Conservation (phyloP, 306 rosid species). For the Carpinus viminea region DNA sequence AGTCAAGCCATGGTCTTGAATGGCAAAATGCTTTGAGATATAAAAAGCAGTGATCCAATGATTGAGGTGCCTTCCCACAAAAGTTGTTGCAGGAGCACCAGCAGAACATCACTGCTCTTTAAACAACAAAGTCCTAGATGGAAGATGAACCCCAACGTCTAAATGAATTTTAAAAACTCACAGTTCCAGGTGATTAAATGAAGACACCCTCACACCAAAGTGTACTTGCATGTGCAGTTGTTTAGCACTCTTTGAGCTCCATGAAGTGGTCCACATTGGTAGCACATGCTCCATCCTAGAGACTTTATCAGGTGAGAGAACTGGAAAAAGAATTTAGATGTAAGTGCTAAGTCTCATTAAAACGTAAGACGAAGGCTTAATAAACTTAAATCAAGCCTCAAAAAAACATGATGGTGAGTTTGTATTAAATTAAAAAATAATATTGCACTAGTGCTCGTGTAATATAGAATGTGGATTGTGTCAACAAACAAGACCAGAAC, state of each 20-base stretch:
- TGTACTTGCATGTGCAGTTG: constrained; percentile 41
- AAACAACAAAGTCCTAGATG: not conserved
- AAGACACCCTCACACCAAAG: constrained; percentile 78
- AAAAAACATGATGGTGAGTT: not conserved
- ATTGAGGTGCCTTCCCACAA: constrained; percentile 18
- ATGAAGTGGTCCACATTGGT: constrained; percentile 50
- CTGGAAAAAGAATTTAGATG: constrained; percentile 67
- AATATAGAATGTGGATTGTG: not conserved
- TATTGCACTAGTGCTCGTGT: not conserved
- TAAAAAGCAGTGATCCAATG: constrained; percentile 4
- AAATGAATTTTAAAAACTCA: constrained; percentile 41
- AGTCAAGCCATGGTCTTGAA: constrained; percentile 24
- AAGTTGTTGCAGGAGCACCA: not conserved
- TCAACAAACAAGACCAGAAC: not conserved
- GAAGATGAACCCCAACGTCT: constrained; percentile 2
- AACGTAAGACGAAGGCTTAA: not conserved
- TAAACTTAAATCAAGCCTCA: not conserved
- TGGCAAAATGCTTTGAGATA: constrained; percentile 2
- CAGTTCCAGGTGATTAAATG: constrained; percentile 63
- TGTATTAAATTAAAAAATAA: not conserved
- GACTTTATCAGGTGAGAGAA: constrained; percentile 83
- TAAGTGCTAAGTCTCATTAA: constrained; percentile 31
- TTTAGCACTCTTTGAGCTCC: constrained; percentile 52
- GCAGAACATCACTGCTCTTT: constrained; percentile 6
- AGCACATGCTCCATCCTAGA: constrained; percentile 76